Evolutionary conservation across 345 rosid genomes (phyloP), one percentile per base, ranked within the genome.

Genomic region (Eucalyptus brandiana): DNA sequence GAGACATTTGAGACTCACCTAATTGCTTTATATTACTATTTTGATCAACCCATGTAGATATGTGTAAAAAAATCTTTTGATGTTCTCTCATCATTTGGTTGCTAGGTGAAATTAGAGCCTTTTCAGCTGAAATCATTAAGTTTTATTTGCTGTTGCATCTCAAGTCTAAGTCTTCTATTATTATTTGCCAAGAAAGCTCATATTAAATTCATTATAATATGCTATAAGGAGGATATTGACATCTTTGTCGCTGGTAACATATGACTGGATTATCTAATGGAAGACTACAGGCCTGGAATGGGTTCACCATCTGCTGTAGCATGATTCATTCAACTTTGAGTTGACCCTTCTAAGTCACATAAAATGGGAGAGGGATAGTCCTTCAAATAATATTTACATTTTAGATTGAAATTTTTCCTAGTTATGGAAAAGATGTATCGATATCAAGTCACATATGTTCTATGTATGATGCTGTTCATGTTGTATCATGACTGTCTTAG

Each of bases 291-390:
- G 58, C 58, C 5, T 54, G 12, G 26, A 54, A 54, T 8, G 60
- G 60, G 60, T 21, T 54, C 60, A 23, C 12, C 11, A 54, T 54
- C 60, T 62, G 9, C 3, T 62, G 9, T 62, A 30, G 69, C 9
- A 14, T 5, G 34, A 62, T 62, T 24, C 0, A 13, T 62, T 2
- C 19, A 62, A 28, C 34, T 30, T 85, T 19, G 53, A 85, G 87
- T 85, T 47, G 56, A 91, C 83, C 87, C 80, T 89, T 91, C 32
- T 85, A 45, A 37, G 47, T 40, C 86, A 40, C 42, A 80, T 40
- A 53, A 32, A 16, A 47, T 44, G 15, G 34, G 53, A 7, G 49
- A 3, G 53, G 30, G 23, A 47, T 44, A 28, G 28, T 26, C 87
- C 15, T 13, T 26, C 9, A 44, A 0, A 87, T 86, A 89, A 11